These are phyloP conservation scores for Jatropha podagrica DNA, from an alignment of 441 rosid species.

Conservation along the genomic window DNA sequence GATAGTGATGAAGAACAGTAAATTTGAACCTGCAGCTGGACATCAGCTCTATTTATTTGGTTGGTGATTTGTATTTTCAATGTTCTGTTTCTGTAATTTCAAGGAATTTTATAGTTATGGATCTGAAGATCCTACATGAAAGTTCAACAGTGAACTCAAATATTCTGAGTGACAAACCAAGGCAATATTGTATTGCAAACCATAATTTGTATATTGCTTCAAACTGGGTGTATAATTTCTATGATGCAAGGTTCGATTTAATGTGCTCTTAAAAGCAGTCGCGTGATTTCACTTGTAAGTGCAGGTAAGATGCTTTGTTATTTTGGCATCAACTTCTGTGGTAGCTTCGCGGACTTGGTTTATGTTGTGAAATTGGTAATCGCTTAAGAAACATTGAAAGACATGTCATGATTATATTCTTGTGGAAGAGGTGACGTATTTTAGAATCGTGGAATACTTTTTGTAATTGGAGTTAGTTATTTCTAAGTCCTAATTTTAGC, in stretches of 20 bases:
- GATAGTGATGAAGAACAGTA: conserved; percentile 76
- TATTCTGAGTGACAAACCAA: neutral
- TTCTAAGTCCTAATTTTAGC: neutral
- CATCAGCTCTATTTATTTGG: conserved; percentile 17
- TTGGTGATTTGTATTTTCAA: neutral
- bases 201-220: neutral
- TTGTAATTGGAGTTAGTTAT: too few species aligned
- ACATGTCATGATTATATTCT: too few species aligned
- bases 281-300: neutral
- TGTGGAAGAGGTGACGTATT: too few species aligned
- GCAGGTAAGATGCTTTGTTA: neutral
- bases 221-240: neutral
- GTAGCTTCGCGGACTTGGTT: neutral
- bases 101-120: neutral
- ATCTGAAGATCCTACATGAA: neutral
- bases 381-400: neutral
- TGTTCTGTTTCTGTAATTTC: neutral
- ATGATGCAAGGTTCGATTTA: neutral
- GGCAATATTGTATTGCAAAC: neutral
- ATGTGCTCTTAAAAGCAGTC: neutral
- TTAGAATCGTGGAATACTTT: too few species aligned
- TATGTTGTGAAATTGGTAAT: neutral
- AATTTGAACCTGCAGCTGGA: neutral
- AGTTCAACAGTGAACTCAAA: neutral
- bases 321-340: neutral